phyloP scores from a whole-genome alignment of 2,329 filamentous ascomycete species.

The Diatrype stigma region DNA sequence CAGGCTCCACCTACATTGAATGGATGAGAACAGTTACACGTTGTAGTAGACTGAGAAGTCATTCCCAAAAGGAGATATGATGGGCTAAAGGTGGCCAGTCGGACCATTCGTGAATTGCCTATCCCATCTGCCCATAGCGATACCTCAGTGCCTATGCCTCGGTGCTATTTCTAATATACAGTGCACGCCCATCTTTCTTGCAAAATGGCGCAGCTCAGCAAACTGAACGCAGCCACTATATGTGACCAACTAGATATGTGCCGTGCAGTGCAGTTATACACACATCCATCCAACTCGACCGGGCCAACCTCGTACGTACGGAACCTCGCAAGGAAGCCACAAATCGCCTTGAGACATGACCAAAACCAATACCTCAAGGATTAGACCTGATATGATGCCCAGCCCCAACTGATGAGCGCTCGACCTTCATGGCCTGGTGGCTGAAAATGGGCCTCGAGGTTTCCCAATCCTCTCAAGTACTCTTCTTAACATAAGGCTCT shows the following conservation, averaged over 20 bases:
- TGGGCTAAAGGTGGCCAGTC: background rate
- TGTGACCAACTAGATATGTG: background rate
- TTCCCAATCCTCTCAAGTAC: too few relatives aligned
- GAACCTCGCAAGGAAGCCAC: background rate
- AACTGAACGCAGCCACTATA: background rate
- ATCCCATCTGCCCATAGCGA: too few relatives aligned
- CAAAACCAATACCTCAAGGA: too few relatives aligned
- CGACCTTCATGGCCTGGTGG: too few relatives aligned
- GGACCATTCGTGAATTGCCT: background rate
- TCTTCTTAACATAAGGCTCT: too few relatives aligned
- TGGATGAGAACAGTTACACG: slow-evolving; percentile 10
- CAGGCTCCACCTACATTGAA: slow-evolving; percentile 12
- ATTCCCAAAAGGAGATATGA: background rate
- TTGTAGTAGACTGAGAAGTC: background rate
- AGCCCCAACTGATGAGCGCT: too few relatives aligned
- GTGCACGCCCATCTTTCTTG: background rate
- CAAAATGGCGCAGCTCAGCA: background rate
- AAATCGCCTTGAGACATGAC: background rate
- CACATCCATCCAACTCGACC: background rate
- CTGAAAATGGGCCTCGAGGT: background rate
- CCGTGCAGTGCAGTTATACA: background rate
- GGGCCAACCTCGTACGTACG: too few relatives aligned
- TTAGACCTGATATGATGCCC: too few relatives aligned
- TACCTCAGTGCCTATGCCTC: too few relatives aligned
- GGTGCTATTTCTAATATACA: background rate